phyloP scores from a whole-genome alignment of 2,329 filamentous ascomycete species.

The Colletotrichum tabaci region DNA sequence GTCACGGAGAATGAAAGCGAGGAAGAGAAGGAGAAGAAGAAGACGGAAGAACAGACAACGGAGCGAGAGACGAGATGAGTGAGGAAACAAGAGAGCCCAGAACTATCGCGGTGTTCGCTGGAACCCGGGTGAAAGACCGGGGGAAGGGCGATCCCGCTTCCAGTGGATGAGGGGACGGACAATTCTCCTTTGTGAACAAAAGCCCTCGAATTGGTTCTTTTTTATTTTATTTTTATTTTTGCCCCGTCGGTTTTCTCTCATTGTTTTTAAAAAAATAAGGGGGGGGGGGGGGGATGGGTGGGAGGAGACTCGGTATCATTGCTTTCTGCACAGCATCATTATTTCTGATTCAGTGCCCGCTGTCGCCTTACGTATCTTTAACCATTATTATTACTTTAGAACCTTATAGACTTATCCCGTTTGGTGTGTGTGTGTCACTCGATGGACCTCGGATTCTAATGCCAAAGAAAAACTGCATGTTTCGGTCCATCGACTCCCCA shows the following conservation, averaged over 20 bases:
- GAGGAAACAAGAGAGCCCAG: background rate
- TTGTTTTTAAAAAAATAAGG: too few species aligned
- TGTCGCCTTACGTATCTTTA: too few species aligned
- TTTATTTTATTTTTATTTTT: background rate
- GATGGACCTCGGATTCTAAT: too few species aligned
- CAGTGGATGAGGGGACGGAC: slow-evolving; percentile 35
- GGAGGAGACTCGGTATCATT: background rate
- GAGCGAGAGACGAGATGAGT: background rate
- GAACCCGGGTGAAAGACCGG: slow-evolving; percentile 38
- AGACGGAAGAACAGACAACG: background rate
- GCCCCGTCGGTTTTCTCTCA: background rate
- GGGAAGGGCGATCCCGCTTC: slow-evolving; percentile 19
- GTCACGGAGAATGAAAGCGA: too few species aligned
- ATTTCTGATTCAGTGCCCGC: background rate
- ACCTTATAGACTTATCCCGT: slow-evolving; percentile 11
- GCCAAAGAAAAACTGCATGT: too few species aligned
- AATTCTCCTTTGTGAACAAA: slow-evolving; percentile 28
- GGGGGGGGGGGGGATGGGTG: background rate
- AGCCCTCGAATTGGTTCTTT: background rate
- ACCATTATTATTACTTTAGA: background rate
- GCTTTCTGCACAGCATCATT: background rate
- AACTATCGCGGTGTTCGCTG: slow-evolving; percentile 15
- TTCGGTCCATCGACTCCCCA: too few species aligned
- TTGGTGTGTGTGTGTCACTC: background rate
- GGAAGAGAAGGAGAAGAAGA: background rate